Evolutionary conservation across 202 grass and related monocot species (phyloP).

Genomic region (Thinopyrum obtusiflorum): DNA sequence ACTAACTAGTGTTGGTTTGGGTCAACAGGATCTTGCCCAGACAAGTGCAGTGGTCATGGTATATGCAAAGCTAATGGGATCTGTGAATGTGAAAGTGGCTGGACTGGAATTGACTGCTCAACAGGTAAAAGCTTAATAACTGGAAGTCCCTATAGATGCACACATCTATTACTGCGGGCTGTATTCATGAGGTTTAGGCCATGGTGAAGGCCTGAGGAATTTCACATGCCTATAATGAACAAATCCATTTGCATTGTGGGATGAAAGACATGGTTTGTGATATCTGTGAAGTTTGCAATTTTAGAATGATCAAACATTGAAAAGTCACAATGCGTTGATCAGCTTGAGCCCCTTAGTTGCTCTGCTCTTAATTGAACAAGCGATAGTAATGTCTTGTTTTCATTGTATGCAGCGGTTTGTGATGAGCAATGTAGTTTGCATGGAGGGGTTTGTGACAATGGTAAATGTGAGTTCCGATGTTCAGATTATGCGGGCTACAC

Average conservation of each 20-base stretch:
- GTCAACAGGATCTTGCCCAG: constrained; percentile 79
- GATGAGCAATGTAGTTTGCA: constrained; percentile 99
- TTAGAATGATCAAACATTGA: not conserved
- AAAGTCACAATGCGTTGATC: not conserved
- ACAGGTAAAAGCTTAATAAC: constrained; percentile 54
- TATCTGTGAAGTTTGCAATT: not conserved
- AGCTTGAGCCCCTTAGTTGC: not conserved
- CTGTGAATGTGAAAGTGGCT: constrained; percentile 82
- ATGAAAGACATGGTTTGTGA: not conserved
- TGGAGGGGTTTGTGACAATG: constrained; percentile 95
- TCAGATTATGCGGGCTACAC: constrained; percentile 99
- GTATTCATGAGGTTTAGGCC: constrained; percentile 9
- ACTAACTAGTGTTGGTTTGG: constrained; percentile 28
- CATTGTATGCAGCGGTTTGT: constrained; percentile 72
- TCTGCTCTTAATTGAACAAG: constrained; percentile 17
- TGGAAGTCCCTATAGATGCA: constrained; percentile 20
- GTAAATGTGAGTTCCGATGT: constrained; percentile 95
- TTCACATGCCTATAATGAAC: constrained; percentile 10
- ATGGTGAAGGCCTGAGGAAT: constrained; percentile 11
- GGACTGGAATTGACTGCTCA: constrained; percentile 93
- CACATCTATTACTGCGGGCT: not conserved
- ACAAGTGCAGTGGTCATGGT: constrained; percentile 70
- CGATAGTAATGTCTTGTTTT: constrained; percentile 34
- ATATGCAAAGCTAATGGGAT: constrained; percentile 74
- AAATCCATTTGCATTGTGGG: constrained; percentile 9